phyloP scores from a whole-genome alignment of 2,329 filamentous ascomycete species.

The Ceratocystis alfenasii region DNA sequence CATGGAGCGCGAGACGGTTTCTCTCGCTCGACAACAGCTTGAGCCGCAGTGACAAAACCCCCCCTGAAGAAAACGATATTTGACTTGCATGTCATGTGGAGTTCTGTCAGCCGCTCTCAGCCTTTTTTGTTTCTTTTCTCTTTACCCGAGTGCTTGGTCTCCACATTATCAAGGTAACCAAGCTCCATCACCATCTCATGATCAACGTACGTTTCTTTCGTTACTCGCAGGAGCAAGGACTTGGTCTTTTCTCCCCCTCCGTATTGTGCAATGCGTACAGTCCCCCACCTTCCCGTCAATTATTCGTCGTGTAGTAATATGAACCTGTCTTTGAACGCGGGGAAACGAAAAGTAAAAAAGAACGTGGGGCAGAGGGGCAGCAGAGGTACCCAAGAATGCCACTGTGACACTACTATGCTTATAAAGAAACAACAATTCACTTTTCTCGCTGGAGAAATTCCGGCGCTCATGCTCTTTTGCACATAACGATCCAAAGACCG shows the following conservation, averaged over 20 bases:
- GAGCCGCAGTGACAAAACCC: neutral
- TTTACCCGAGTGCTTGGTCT: neutral
- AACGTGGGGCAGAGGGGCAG: neutral
- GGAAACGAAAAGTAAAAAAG: neutral
- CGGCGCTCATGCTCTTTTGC: too few relatives aligned
- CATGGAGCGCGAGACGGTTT: neutral
- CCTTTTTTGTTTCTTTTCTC: neutral
- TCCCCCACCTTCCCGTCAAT: neutral
- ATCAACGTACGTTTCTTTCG: constrained; percentile 19
- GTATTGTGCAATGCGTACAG: neutral
- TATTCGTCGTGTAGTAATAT: neutral
- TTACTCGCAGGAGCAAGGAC: neutral
- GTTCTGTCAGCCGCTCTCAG: neutral
- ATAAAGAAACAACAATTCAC: too few relatives aligned
- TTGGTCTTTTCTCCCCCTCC: neutral
- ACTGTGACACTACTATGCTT: neutral
- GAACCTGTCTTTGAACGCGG: neutral
- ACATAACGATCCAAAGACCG: neutral
- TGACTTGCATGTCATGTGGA: neutral
- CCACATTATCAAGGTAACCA: neutral
- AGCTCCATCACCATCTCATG: constrained; percentile 12
- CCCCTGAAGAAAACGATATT: neutral
- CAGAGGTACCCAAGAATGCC: neutral
- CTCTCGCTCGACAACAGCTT: neutral
- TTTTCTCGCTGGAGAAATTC: too few relatives aligned